Base-by-base conservation (phyloP, 2,329 filamentous ascomycete species). In the Aspergillus sp. region DNA sequence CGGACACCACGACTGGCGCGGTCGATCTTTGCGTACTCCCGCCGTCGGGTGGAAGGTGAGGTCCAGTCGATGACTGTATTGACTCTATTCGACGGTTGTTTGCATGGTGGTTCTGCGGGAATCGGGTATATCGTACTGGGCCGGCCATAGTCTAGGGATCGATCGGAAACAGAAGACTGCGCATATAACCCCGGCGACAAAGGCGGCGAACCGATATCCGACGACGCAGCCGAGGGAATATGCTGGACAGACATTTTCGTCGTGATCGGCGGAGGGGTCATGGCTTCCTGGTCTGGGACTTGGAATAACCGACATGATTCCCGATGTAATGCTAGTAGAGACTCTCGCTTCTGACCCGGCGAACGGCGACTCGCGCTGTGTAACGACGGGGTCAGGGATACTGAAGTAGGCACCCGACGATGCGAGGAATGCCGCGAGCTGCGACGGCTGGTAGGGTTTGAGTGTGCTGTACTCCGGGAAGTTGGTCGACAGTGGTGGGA, bases 11-110 rank as follows among this genome's bases (percentile, higher is more conserved):
- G 66, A 49, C 60, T 67, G 42, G 67, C 66, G 9, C 69, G 67
- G 58, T 71, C 65, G 74, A 81, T 69, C 78, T 82, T 59, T 81
- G 80, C 65, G 47, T 75, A 74, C 52, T 74, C 71, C 17, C 62
- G 63, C 7, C 68, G 60, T 9, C 72, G 67, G 4, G 71, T 73
- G 7, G 67, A 66, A 6, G 69, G 63, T 1, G 70, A 70, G 2
- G 71, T 75, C 72, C 72, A 75, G 50, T 74, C 70, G 39, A 74
- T 73, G 6, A 73, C 65, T 4, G 70, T 73, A 19, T 65, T 58
- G 6, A 73, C 65, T 5, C 70, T 73, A 19, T 65, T 57, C 17
- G 66, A 62, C 33, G 64, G 46, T 43, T 63, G 52, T 49, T 59
- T 46, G 44, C 50, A 46, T 46, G 50, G n/a, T 10, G 23, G 27